Percentiles rank a stretch among this genome's conserved stretches.
Evolutionary conservation across 2,329 filamentous ascomycete species (phyloP).

Genomic region (Neurospora sp.): DNA sequence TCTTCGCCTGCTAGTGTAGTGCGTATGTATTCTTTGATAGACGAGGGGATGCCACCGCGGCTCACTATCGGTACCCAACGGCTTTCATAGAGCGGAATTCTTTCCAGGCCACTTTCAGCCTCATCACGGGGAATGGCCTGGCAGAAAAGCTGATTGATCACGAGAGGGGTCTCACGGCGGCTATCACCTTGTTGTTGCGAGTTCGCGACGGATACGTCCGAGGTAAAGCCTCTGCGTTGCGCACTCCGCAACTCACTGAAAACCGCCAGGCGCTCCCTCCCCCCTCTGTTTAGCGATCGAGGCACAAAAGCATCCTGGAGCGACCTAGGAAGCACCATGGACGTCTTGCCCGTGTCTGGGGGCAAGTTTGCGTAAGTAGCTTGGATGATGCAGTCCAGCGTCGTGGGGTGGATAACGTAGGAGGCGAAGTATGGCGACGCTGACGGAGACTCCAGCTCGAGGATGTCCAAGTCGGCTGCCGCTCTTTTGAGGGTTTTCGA

Average conservation of each 20-base stretch:
- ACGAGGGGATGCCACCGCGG: conserved; percentile 1
- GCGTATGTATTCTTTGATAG: neutral
- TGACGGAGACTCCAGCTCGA: neutral
- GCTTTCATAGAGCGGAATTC: neutral
- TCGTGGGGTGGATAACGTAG: conserved; percentile 17
- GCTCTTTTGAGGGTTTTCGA: conserved; percentile 5
- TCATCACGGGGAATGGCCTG: conserved; percentile 2
- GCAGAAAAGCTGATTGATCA: neutral
- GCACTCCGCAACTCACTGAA: conserved; percentile 1
- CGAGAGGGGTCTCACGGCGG: neutral
- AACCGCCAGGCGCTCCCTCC: conserved; percentile 1
- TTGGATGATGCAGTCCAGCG: conserved; percentile 15
- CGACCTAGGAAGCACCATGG: conserved; percentile 5
- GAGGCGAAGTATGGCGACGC: neutral
- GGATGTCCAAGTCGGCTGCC: neutral
- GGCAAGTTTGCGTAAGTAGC: conserved; percentile 10
- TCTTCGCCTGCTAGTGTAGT: neutral
- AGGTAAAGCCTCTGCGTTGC: neutral
- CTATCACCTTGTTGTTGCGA: neutral
- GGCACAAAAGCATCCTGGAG: neutral
- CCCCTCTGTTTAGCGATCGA: neutral
- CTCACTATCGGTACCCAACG: neutral
- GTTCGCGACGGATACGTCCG: neutral
- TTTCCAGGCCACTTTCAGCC: neutral
- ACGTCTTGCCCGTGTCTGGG: neutral